Conservation (phyloP, 1,284 basidiomycete species). For the Tetrapyrgos nigripes region DNA sequence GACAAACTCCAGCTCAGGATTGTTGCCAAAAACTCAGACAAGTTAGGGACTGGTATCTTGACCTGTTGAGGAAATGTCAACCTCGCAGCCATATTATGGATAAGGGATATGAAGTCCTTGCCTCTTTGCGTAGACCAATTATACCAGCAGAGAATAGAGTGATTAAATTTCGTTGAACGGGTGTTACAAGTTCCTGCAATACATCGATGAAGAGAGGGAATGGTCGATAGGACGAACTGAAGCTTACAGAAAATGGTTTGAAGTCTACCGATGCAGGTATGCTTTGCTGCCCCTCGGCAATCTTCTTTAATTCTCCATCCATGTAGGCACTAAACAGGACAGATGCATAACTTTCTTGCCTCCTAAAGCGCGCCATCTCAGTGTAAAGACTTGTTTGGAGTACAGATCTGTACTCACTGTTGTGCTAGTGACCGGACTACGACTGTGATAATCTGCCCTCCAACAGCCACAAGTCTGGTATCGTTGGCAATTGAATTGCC, state of each 20-base stretch:
- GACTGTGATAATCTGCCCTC: conserved; percentile 71
- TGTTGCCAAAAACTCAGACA: conserved; percentile 55
- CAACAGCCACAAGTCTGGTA: conserved; percentile 67
- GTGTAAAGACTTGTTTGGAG: conserved; percentile 3
- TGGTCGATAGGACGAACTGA: not conserved
- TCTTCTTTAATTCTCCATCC: conserved; percentile 55
- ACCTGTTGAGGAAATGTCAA: conserved; percentile 45
- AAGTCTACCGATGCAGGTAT: conserved; percentile 46
- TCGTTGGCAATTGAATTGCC: conserved; percentile 58
- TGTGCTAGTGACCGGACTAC: conserved; percentile 68
- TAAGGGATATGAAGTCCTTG: conserved; percentile 34
- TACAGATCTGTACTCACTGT: conserved; percentile 57
- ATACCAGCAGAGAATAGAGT: conserved; percentile 71
- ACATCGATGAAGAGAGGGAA: not conserved
- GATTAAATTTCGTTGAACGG: conserved; percentile 65
- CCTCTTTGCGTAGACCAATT: conserved; percentile 70
- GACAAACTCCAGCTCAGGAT: conserved; percentile 67
- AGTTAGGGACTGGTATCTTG: conserved; percentile 49
- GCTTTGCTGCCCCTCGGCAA: conserved; percentile 63
- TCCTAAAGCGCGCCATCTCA: conserved; percentile 37
- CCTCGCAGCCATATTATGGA: not conserved
- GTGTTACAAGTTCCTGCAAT: conserved; percentile 50
- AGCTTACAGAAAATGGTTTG: conserved; percentile 52
- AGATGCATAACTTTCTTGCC: conserved; percentile 63
- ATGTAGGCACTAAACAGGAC: conserved; percentile 67